Evolutionary conservation across 2,329 filamentous ascomycete species (phyloP).

Genomic region (Neofusicoccum sp.): DNA sequence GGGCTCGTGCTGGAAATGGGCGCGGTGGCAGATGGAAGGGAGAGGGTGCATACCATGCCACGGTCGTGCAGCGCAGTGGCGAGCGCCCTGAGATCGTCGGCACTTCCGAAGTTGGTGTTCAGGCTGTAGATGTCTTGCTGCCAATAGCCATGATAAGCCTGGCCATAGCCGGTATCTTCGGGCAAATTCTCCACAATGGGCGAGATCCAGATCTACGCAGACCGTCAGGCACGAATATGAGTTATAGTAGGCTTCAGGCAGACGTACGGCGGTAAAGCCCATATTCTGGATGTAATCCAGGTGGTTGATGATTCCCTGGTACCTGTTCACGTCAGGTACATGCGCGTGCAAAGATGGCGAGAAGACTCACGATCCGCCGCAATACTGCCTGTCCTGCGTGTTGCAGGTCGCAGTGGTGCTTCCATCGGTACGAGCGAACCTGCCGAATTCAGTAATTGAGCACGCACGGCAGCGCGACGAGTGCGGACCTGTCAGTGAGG

Average conservation of each 20-base stretch:
- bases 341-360: background rate
- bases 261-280: constrained; percentile 57
- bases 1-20: background rate
- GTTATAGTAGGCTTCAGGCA: background rate
- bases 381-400: constrained; percentile 23
- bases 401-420: constrained; percentile 40
- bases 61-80: constrained; percentile 55
- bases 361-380: constrained; percentile 1
- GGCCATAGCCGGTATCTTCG: constrained; percentile 41
- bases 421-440: constrained; percentile 40
- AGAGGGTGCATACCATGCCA: constrained; percentile 46
- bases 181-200: constrained; percentile 45
- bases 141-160: constrained; percentile 53
- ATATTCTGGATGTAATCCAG: constrained; percentile 64
- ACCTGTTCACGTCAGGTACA: constrained; percentile 29
- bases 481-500: constrained; percentile 37
- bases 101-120: constrained; percentile 60
- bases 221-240: background rate
- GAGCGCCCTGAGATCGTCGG: constrained; percentile 58
- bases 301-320: constrained; percentile 56
- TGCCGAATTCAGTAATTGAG: constrained; percentile 17
- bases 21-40: background rate
- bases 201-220: constrained; percentile 46
- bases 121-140: constrained; percentile 53
- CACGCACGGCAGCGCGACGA: background rate